Base-by-base conservation (phyloP, 2,329 filamentous ascomycete species). In the Raffaelea ambrosiae region DNA sequence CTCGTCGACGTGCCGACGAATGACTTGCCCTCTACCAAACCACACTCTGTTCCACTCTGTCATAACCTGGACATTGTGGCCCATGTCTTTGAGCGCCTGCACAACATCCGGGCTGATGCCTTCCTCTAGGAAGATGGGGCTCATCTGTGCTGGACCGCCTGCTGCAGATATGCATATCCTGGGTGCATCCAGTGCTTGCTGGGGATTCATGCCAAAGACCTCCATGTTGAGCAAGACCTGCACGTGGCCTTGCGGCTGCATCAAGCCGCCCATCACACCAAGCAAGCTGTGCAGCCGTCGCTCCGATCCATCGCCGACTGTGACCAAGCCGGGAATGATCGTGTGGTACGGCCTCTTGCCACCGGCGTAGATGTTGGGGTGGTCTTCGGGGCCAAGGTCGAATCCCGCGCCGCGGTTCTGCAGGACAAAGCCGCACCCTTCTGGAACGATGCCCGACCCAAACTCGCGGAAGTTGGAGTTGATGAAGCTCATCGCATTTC, bases 211-310 rank as follows among this genome's bases (percentile, higher is more conserved):
- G 1, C 82, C 80, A 56, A 91, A 95, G 0, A 86, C 79, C 1
- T 93, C 67, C 76, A 94, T 90, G 57, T 94, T 95, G 1, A 96
- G 71, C 11, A 97, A 67, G 0, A 96, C 89, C 63, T 97, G 91
- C 0, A 96, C 83, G 52, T 96, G 91, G 14, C 90, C 91, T 63
- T 96, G 91, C 0, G 91, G 91, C 65, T 97, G 91, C 86, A 96
- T 97, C 64, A 93, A 95, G 1, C 88, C 90, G 31, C 91, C 91
- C 91, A 97, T 96, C 51, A 96, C 89, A 40, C 91, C 91, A 56
- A 53, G 44, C 22, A 53, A 48, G 4, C 51, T 31, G 40, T 47
- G 40, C 5, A 90, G 46, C 2, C 23, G n/a, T 18, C 29, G 26
- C 3, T 31, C 29, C 3, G 5, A 23, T 4, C 23, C 23, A 1